phyloP scores from a whole-genome alignment of 2,329 filamentous ascomycete species.

The Exophiala lecanii-corni region DNA sequence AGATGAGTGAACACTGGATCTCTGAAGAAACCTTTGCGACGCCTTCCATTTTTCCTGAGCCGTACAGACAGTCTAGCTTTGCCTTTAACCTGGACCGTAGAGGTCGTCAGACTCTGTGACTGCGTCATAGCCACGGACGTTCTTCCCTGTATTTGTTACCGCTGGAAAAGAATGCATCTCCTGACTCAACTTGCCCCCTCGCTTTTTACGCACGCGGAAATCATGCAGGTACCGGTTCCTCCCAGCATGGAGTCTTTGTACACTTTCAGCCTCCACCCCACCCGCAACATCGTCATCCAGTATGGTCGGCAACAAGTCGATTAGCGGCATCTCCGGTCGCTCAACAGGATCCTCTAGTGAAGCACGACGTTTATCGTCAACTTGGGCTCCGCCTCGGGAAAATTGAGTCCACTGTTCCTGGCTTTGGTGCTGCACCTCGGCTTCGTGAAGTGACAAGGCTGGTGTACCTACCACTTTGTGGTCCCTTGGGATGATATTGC shows the following conservation, averaged over 20 bases:
- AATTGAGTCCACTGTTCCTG: conserved; percentile 13
- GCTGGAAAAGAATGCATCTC: no score
- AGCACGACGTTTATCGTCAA: neutral
- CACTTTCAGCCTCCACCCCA: neutral
- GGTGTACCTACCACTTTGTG: no score
- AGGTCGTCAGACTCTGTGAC: no score
- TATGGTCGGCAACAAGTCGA: neutral
- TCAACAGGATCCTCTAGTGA: neutral
- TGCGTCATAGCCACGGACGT: no score
- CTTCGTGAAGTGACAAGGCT: no score
- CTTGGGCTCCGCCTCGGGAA: conserved; percentile 6
- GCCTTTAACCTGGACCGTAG: no score
- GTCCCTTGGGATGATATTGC: neutral
- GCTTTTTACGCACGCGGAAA: neutral
- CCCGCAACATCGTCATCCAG: neutral
- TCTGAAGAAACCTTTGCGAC: no score
- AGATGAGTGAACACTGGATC: no score
- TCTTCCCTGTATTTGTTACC: no score
- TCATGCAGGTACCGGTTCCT: neutral
- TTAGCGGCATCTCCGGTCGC: neutral
- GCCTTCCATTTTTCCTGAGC: no score
- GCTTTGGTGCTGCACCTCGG: conserved; percentile 9
- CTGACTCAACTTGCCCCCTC: no score
- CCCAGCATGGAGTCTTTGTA: neutral
- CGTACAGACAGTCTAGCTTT: no score